Evolutionary conservation across 2,329 filamentous ascomycete species (phyloP).

Genomic region (Thielaviopsis populi): DNA sequence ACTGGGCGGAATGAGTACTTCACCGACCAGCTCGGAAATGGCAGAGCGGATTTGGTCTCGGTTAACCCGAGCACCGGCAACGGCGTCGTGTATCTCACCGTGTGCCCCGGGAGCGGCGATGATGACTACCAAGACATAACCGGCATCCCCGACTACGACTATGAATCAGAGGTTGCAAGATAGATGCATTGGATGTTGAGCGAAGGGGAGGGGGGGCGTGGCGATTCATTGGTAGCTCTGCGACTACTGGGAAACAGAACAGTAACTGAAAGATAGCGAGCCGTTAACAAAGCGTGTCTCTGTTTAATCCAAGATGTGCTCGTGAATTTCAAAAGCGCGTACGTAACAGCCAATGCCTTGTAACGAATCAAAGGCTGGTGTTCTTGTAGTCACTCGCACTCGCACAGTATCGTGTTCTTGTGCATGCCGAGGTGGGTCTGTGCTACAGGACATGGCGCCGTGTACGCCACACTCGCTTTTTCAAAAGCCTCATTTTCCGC

Average conservation of each 20-base stretch:
- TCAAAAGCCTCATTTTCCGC: constrained; percentile 4
- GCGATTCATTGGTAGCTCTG: not conserved
- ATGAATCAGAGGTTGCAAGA: constrained; percentile 3
- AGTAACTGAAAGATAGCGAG: not conserved
- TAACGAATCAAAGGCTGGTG: not conserved
- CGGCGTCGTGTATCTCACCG: constrained; percentile 1
- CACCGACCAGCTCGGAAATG: constrained; percentile 21
- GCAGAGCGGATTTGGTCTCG: constrained; percentile 20
- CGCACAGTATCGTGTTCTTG: too few species aligned
- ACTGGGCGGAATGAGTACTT: constrained; percentile 19
- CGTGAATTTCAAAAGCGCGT: not conserved
- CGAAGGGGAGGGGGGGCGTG: not conserved
- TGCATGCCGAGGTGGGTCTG: not conserved
- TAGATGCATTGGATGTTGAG: not conserved
- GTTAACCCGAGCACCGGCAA: constrained; percentile 12
- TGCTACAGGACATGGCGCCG: not conserved
- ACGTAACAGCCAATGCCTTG: not conserved
- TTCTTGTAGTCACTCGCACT: not conserved
- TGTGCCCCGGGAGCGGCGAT: constrained; percentile 6
- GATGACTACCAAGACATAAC: not conserved
- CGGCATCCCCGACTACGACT: constrained; percentile 10
- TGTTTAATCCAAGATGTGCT: not conserved
- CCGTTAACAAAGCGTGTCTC: not conserved
- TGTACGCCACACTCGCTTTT: not conserved
- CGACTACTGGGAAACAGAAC: constrained; percentile 4